These are phyloP conservation scores for Nicotiana paniculata DNA, from an alignment of 257 asterid species.

Conservation along the genomic window DNA sequence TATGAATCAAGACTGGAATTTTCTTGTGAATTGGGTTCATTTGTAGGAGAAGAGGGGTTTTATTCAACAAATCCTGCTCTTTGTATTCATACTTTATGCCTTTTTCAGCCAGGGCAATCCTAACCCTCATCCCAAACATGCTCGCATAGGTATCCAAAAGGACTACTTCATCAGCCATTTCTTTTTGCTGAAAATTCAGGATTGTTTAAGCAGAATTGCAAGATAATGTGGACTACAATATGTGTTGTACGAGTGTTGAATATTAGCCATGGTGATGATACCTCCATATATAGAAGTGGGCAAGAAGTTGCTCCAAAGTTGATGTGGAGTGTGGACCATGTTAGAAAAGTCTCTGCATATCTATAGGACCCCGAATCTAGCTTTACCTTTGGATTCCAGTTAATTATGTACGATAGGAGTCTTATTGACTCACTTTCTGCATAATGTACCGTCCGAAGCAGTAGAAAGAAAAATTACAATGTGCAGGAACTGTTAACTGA, in stretches of 20 bases:
- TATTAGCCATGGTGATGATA: no score
- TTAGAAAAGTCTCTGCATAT: no score
- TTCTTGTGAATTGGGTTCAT: constrained; percentile 28
- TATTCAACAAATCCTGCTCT: constrained; percentile 16
- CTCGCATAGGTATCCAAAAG: constrained; percentile 17
- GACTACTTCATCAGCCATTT: constrained; percentile 16
- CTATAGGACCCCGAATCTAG: no score
- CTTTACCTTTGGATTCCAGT: no score
- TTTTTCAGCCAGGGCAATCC: constrained; percentile 21
- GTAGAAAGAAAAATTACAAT: no score
- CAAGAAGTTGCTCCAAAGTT: no score
- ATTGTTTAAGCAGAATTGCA: neutral
- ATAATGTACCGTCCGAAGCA: no score
- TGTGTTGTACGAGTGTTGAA: neutral
- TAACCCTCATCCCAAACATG: constrained; percentile 17
- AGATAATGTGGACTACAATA: neutral
- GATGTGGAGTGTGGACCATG: no score
- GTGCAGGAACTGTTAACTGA: no score
- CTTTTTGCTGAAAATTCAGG: neutral
- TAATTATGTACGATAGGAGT: no score
- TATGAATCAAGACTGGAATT: constrained; percentile 24
- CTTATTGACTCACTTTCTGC: no score
- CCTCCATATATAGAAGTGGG: no score
- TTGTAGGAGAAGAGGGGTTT: constrained; percentile 10
- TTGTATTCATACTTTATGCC: constrained; percentile 14